Percentiles rank a stretch among this genome's conserved stretches.
phyloP scores from a whole-genome alignment of 768 basidiomycete genomes.

The Mycena vulgaris region DNA sequence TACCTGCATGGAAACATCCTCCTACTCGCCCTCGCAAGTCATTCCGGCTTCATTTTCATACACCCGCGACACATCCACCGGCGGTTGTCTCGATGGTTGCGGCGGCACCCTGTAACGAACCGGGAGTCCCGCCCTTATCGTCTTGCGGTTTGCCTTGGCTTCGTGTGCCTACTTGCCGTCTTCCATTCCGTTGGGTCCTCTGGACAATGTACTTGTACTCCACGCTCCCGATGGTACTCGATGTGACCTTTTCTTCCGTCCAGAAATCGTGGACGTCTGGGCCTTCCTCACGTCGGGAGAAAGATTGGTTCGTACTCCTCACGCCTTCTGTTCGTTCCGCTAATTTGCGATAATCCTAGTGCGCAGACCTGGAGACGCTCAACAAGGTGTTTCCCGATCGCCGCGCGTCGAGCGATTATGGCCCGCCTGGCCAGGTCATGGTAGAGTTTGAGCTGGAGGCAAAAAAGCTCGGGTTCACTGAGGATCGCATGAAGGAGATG shows the following conservation, averaged over 20 bases:
- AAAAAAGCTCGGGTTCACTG: constrained; percentile 1
- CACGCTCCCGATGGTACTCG: neutral
- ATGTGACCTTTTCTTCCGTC: too few species aligned
- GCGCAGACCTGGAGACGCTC: constrained; percentile 18
- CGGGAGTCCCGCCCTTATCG: too few species aligned
- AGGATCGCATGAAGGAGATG: constrained; percentile 15
- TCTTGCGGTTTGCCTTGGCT: too few species aligned
- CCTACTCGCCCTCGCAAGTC: neutral
- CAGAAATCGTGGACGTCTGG: too few species aligned
- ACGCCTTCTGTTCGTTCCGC: neutral
- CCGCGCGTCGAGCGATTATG: neutral
- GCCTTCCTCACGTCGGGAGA: neutral
- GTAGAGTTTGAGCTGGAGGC: constrained; percentile 10
- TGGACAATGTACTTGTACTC: neutral
- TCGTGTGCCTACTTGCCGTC: too few species aligned
- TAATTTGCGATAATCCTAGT: too few species aligned
- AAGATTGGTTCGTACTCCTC: neutral
- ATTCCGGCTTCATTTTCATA: neutral
- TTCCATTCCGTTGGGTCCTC: neutral
- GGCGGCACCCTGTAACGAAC: too few species aligned
- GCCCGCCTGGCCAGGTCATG: neutral
- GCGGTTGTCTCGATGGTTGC: too few species aligned
- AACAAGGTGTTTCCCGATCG: neutral
- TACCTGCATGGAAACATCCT: neutral
- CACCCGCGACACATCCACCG: too few species aligned